Evolutionary conservation across 2,329 filamentous ascomycete genomes (phyloP), one percentile per base, ranked within the genome.

Genomic region (Cryphonectria carpinicola): DNA sequence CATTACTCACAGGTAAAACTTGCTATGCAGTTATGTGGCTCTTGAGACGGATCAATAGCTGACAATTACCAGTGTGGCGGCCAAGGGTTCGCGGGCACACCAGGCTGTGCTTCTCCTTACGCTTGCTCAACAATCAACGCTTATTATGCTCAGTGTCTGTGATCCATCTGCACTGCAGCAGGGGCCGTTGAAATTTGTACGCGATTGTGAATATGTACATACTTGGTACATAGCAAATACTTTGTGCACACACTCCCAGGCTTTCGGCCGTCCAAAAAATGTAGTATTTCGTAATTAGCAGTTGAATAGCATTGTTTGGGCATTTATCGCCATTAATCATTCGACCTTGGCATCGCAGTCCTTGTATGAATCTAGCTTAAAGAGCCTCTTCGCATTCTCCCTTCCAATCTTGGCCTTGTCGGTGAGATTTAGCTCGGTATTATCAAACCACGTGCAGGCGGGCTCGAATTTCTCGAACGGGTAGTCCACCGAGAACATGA

Each of bases 401-500:
- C 65, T 56, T 28, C 65, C 43, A 58, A 66, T 66, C n/a, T 66
- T 66, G 25, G 65, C 65, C 37, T 43, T 56, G 25, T 67, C 65
- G 3, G 52, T 41, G 25, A 61, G 25, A 8, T 37, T 41, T 37
- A 71, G 32, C 58, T 68, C 52, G 14, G 58, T 63, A 13, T 76
- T 72, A 65, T 77, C 76, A 63, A 75, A 76, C 75, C 75, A 76
- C 22, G 74, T 73, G 58, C 73, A 74, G 19, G 71, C 74, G 54
- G 76, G 75, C 41, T 74, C 72, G 46, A 77, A 74, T 67, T 73
- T 76, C 72, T 77, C 75, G 56, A 76, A 77, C 7, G 76, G 74
- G 49, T 76, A 77, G 69, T 76, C 75, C 46, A 76, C 74, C 19
- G 72, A 72, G 67, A 77, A 76, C 70, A 77, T 70, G 66, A 77